These are phyloP conservation scores for Logfia minima DNA, from an alignment of 129 eudicot genomes.

Conservation along the genomic window DNA sequence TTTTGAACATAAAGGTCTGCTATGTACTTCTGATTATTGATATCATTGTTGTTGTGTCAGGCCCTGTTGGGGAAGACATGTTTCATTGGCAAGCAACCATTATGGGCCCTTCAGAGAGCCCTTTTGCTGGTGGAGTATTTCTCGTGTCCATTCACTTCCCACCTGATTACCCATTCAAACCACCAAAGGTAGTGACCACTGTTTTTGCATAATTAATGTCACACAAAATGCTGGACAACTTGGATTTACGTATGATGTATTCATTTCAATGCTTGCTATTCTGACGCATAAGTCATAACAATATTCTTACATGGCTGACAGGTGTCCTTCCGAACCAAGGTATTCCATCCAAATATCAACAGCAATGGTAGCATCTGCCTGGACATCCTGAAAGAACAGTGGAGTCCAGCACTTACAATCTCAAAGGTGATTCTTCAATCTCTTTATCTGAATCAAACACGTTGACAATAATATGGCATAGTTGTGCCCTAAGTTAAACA, in stretches of 20 bases:
- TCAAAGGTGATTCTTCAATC: slow-evolving; percentile 52
- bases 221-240: neutral
- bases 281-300: neutral
- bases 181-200: slow-evolving; percentile 60
- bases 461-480: neutral
- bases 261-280: neutral
- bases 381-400: slow-evolving; percentile 80
- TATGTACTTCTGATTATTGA: slow-evolving; percentile 2
- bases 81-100: slow-evolving; percentile 91
- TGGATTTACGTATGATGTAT: neutral
- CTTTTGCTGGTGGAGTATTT: slow-evolving; percentile 75
- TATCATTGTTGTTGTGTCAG: slow-evolving; percentile 30
- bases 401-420: slow-evolving; percentile 87
- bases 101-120: slow-evolving; percentile 83
- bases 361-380: slow-evolving; percentile 83
- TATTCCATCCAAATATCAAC: slow-evolving; percentile 76
- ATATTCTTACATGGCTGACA: slow-evolving; percentile 23
- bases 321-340: slow-evolving; percentile 84
- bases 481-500: neutral
- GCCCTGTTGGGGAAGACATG: slow-evolving; percentile 84
- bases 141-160: slow-evolving; percentile 75
- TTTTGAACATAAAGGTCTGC: neutral
- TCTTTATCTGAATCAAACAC: neutral
- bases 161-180: slow-evolving; percentile 82
- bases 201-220: neutral